Conservation (phyloP, 306 rosid genomes). For the Dalbergia cochinchinensis region DNA sequence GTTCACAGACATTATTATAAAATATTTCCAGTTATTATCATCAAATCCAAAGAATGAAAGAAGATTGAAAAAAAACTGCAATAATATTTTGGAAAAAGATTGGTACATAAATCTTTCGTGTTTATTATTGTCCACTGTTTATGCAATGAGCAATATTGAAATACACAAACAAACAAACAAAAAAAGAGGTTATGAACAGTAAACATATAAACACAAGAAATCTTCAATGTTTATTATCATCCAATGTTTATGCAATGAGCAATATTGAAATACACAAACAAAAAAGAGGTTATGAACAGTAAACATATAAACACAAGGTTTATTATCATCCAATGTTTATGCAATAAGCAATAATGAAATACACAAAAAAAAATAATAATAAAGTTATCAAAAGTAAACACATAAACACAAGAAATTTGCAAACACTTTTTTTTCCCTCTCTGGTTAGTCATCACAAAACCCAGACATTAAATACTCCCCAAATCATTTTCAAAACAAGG, state of each 20-base stretch:
- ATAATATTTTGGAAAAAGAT: not conserved
- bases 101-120: not conserved
- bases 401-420: not conserved
- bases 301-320: too few species aligned
- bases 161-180: too few species aligned
- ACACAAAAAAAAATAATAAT: not conserved
- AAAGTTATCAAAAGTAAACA: not conserved
- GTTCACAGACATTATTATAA: not conserved
- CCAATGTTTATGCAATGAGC: not conserved
- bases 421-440: not conserved
- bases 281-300: not conserved
- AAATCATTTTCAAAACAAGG: not conserved
- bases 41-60: not conserved
- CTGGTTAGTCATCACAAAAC: not conserved
- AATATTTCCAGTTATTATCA: conserved; percentile 3
- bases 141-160: not conserved
- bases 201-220: not conserved
- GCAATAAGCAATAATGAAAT: not conserved
- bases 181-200: not conserved
- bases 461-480: not conserved
- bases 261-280: not conserved
- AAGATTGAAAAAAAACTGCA: not conserved
- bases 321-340: not conserved
- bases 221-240: not conserved
- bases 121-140: not conserved